Percentiles rank a stretch among this genome's conserved stretches.
Conservation (phyloP, 176 grass and related monocot species). For the Oryza punctata region DNA sequence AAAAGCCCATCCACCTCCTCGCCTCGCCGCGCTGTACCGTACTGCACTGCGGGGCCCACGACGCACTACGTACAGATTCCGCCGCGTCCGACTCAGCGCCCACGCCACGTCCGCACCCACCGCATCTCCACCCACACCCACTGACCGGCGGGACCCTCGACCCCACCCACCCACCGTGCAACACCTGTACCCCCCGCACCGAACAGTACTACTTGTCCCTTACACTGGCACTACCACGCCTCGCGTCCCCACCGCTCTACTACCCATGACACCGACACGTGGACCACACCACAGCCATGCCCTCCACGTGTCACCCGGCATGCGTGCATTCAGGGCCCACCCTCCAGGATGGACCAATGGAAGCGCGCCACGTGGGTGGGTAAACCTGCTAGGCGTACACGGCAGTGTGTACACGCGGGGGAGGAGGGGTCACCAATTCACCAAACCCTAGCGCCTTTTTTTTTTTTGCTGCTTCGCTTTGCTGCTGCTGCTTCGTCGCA, state of each 20-base stretch:
- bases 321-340: not conserved
- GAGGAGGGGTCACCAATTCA: not conserved
- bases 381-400: not conserved
- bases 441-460: conserved; percentile 60
- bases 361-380: conserved; percentile 26
- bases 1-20: no score
- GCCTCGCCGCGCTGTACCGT: no score
- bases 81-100: conserved; percentile 38
- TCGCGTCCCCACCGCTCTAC: not conserved
- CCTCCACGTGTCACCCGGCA: not conserved
- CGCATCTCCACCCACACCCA: not conserved
- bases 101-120: conserved; percentile 19
- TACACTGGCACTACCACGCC: no score
- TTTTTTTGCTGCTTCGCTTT: not conserved
- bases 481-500: conserved; percentile 36
- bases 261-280: fast-evolving
- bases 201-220: conserved; percentile 32
- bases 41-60: no score
- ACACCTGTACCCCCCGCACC: not conserved
- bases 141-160: fast-evolving
- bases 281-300: fast-evolving
- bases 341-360: not conserved
- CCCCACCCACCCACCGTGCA: not conserved
- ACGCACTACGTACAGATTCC: conserved; percentile 40
- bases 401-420: not conserved